These are phyloP conservation scores for Aaosphaeria arxii DNA, from an alignment of 2,329 filamentous ascomycete genomes.

Conservation along the genomic window DNA sequence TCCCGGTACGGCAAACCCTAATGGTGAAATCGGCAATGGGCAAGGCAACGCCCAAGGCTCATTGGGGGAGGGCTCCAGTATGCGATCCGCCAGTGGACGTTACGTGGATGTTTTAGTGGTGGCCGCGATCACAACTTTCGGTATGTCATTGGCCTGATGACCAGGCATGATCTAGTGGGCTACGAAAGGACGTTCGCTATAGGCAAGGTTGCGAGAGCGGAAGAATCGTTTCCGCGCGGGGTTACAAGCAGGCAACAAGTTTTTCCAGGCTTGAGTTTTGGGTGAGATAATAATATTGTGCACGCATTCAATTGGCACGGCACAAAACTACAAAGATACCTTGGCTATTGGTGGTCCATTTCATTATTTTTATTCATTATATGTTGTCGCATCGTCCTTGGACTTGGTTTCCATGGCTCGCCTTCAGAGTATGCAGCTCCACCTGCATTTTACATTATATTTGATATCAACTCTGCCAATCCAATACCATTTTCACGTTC, in stretches of 20 bases:
- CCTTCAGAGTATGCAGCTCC: neutral
- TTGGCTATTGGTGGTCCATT: neutral
- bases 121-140: neutral
- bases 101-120: slow-evolving; percentile 3
- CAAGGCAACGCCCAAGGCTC: slow-evolving; percentile 1
- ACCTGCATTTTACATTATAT: neutral
- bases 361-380: neutral
- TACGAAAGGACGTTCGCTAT: neutral
- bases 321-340: neutral
- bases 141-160: neutral
- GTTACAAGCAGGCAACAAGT: neutral
- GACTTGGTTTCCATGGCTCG: neutral
- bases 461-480: neutral
- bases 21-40: slow-evolving; percentile 4
- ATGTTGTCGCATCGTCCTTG: neutral
- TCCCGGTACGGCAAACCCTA: slow-evolving; percentile 10
- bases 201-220: neutral
- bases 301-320: neutral
- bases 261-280: neutral
- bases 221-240: neutral
- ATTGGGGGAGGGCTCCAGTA: neutral
- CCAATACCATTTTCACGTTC: too few species aligned
- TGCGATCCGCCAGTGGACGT: neutral
- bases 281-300: neutral
- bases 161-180: neutral